A percentile compares a stretch with the other conserved stretches of the same genome.
These are phyloP conservation scores for Hyaloscypha finlandica DNA, from an alignment of 495 filamentous ascomycete genomes.

Conservation along the genomic window DNA sequence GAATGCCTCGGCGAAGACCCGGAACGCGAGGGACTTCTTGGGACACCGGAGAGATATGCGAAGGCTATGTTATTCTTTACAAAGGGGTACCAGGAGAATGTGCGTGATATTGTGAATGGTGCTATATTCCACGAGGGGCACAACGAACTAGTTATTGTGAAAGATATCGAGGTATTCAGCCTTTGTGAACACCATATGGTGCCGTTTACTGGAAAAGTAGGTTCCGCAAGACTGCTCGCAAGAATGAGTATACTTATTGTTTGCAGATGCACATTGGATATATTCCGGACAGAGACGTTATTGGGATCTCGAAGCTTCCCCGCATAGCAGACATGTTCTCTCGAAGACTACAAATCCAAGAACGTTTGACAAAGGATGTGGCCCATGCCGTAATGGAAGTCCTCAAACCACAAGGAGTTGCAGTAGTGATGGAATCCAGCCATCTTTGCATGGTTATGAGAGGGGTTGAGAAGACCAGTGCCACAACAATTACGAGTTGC, in stretches of 20 bases:
- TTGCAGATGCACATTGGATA: conserved; percentile 95
- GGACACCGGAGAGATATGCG: conserved; percentile 88
- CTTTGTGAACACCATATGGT: conserved; percentile 98
- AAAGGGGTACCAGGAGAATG: conserved; percentile 97
- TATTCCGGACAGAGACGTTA: conserved; percentile 81
- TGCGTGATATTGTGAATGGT: conserved; percentile 87
- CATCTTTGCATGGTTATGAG: conserved; percentile 93
- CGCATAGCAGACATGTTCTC: conserved; percentile 98
- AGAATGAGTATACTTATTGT: conserved; percentile 21
- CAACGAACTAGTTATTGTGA: conserved; percentile 95
- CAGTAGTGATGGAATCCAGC: conserved; percentile 94
- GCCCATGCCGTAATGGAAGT: conserved; percentile 92
- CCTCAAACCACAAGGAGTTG: conserved; percentile 90
- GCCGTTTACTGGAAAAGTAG: conserved; percentile 89
- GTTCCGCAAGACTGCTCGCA: background rate
- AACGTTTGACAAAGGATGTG: conserved; percentile 93
- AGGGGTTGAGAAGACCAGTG: conserved; percentile 71
- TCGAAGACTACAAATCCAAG: conserved; percentile 89
- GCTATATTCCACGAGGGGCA: conserved; percentile 97
- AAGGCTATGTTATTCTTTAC: conserved; percentile 98
- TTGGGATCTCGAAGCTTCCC: conserved; percentile 93
- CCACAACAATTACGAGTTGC: conserved; percentile 90
- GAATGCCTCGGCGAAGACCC: conserved; percentile 98
- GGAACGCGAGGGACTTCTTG: conserved; percentile 82
- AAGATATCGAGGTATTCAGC: conserved; percentile 94